Evolutionary conservation across 768 basidiomycete species (phyloP), one percentile per base, ranked within the genome.

Genomic region (Lactarius sanguifluus): DNA sequence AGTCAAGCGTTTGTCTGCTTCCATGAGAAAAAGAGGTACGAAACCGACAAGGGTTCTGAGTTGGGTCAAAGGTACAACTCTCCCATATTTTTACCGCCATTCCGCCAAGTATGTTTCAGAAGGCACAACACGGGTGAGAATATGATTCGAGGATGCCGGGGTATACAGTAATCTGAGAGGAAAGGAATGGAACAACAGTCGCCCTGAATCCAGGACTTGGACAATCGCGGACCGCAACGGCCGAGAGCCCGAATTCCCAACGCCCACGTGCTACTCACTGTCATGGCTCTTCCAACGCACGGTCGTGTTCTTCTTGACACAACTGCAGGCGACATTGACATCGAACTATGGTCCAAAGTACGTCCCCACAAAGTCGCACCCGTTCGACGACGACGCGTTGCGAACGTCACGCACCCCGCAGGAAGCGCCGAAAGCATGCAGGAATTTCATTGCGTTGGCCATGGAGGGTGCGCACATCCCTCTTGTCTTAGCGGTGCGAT

Each of bases 381-480:
- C 13, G 18, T 54, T 50, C 32, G 2, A 8, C 25, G 36, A 16
- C 16, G 36, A 16, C 10, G 36, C 28, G 8, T 36, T 30, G n/a
- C 30, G 36, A 59, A 43, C 52, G 15, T 30, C 57, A 59, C 12
- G 36, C 28, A 5, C 6, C 8, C 15, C 18, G 18, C 41, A 93
- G 87, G 96, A 98, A 87, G 87, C 93, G 25, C 97, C 97, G 0
- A 94, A 92, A 81, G 81, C 97, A 76, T 96, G 93, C 75, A 85
- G 96, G 57, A 96, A 96, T 77, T 94, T 95, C 76, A 80, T 96
- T 50, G 86, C 90, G 18, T 81, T 96, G 57, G 88, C 92, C 1
- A 89, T 96, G 85, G 91, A 96, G 82, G 94, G 93, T 92, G 75
- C 72, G 87, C 82, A 18, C 10, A 0, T 30, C n/a, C 23, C 20